phyloP scores from a whole-genome alignment of 768 basidiomycete species.

The Lactifluus echinatus region DNA sequence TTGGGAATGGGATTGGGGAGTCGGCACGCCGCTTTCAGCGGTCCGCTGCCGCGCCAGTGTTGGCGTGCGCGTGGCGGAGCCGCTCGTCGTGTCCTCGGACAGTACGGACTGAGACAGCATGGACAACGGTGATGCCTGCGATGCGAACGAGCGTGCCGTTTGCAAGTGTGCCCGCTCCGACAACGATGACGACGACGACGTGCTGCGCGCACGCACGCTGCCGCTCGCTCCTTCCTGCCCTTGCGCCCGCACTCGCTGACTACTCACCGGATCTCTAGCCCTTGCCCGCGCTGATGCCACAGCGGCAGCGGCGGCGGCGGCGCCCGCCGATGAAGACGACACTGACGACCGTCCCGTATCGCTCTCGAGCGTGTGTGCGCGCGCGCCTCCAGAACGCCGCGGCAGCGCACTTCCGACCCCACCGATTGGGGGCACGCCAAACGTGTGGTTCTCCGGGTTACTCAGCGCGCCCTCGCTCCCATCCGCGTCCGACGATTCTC shows the following conservation, averaged over 20 bases:
- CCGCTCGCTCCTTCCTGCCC: constrained; percentile 18
- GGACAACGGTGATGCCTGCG: constrained; percentile 21
- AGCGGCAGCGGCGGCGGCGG: background rate
- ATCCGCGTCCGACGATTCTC: constrained; percentile 34
- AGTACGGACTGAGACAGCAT: constrained; percentile 19
- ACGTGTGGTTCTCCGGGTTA: constrained; percentile 64
- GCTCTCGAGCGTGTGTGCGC: constrained; percentile 7
- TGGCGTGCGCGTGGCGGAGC: constrained; percentile 18
- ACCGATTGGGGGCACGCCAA: constrained; percentile 45
- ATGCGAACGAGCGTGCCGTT: background rate
- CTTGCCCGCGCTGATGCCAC: background rate
- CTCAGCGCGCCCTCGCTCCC: constrained; percentile 36
- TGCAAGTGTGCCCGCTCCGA: constrained; percentile 11
- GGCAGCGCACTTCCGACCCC: constrained; percentile 31
- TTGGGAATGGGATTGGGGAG: background rate
- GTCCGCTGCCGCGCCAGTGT: constrained; percentile 19
- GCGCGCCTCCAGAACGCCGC: constrained; percentile 20
- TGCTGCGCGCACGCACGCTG: constrained; percentile 16
- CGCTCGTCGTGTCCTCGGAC: constrained; percentile 11
- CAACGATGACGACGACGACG: constrained; percentile 7
- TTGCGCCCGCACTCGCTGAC: too few relatives aligned
- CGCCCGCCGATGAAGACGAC: background rate
- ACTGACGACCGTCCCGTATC: background rate
- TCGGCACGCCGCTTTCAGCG: background rate
- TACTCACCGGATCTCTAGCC: too few relatives aligned